A percentile compares a stretch with the other conserved stretches of the same genome.
Conservation (phyloP, 495 filamentous ascomycete genomes). For the Podospora sp. region DNA sequence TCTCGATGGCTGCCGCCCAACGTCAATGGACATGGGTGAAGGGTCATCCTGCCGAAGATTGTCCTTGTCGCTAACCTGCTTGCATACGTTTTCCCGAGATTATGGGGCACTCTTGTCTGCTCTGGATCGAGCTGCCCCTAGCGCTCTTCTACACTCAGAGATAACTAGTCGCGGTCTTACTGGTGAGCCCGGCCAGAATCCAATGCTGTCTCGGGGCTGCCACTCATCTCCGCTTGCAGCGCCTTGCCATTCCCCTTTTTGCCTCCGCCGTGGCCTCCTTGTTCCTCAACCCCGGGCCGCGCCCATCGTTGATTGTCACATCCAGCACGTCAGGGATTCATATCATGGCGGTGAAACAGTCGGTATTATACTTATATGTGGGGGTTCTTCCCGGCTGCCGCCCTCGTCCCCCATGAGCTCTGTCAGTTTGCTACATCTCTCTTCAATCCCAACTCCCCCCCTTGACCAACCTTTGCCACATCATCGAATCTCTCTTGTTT, state of each 20-base stretch:
- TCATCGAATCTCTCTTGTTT: conserved; percentile 1
- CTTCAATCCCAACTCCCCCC: conserved; percentile 2
- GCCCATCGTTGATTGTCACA: conserved; percentile 36
- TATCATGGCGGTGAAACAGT: conserved; percentile 34
- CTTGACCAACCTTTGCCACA: conserved; percentile 12
- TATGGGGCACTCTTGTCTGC: conserved; percentile 30
- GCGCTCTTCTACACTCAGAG: conserved; percentile 27
- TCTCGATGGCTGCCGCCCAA: conserved; percentile 28
- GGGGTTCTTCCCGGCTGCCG: conserved; percentile 29
- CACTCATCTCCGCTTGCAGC: conserved; percentile 29
- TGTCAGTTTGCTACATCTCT: conserved; percentile 25
- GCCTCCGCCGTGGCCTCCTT: conserved; percentile 17
- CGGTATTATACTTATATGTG: conserved; percentile 35
- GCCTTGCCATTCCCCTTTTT: conserved; percentile 26
- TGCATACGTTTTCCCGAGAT: conserved; percentile 39
- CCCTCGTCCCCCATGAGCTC: conserved; percentile 22
- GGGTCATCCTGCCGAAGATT: conserved; percentile 33
- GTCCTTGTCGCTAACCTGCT: conserved; percentile 33
- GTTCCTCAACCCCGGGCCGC: conserved; percentile 24
- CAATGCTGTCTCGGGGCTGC: conserved; percentile 27
- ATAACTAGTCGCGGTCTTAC: conserved; percentile 42
- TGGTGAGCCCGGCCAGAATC: conserved; percentile 29
- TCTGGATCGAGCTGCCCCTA: conserved; percentile 28
- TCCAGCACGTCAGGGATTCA: conserved; percentile 35
- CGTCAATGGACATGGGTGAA: conserved; percentile 36